phyloP scores from a whole-genome alignment of 2,329 filamentous ascomycete species.

The Colletotrichum agaves region DNA sequence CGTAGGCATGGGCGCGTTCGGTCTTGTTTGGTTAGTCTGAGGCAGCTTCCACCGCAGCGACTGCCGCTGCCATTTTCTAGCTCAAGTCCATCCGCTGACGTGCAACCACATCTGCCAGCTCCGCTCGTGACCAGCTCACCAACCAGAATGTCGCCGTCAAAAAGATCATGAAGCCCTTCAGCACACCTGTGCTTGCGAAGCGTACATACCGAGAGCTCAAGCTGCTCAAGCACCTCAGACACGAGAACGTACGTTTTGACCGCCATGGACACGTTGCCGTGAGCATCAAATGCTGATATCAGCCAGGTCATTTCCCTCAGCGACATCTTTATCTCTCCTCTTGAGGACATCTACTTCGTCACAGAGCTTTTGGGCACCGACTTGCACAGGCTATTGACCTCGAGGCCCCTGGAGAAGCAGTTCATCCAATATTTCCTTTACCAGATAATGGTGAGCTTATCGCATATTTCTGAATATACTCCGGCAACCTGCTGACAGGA shows the following conservation, averaged over 20 bases:
- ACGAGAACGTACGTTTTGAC: constrained; percentile 83
- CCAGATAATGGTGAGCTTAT: constrained; percentile 87
- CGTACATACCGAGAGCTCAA: constrained; percentile 98
- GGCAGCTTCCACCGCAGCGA: constrained; percentile 26
- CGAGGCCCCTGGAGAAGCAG: constrained; percentile 96
- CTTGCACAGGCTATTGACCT: constrained; percentile 93
- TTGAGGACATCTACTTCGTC: constrained; percentile 99
- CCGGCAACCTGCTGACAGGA: constrained; percentile 30
- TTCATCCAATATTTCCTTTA: constrained; percentile 99
- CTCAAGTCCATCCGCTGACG: constrained; percentile 25
- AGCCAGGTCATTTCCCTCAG: constrained; percentile 92
- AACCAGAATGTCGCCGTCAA: constrained; percentile 97
- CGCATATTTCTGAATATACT: background rate
- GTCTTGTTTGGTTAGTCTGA: constrained; percentile 86
- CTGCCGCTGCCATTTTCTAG: background rate
- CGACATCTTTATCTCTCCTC: constrained; percentile 99
- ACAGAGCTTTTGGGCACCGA: constrained; percentile 98
- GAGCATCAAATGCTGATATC: constrained; percentile 38
- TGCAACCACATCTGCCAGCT: constrained; percentile 64
- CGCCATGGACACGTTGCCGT: background rate
- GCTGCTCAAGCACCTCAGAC: constrained; percentile 93
- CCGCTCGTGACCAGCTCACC: constrained; percentile 97
- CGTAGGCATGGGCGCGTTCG: constrained; percentile 99
- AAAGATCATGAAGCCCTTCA: constrained; percentile 99
- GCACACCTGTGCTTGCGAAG: constrained; percentile 98